Evolutionary conservation across 2,329 filamentous ascomycete genomes (phyloP).

Genomic region (Huntiella moniliformis): DNA sequence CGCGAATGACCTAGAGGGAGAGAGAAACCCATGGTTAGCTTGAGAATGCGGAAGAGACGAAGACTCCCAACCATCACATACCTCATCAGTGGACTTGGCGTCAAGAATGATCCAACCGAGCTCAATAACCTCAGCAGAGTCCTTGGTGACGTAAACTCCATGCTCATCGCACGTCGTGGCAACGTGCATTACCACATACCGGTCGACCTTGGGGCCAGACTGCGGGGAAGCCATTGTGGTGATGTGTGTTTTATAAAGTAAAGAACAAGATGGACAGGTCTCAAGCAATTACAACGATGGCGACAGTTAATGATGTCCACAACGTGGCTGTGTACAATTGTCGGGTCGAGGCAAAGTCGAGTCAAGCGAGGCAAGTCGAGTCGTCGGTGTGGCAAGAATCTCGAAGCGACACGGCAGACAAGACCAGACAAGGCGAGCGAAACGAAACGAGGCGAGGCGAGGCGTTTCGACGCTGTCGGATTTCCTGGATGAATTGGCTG

Average conservation of each 20-base stretch:
- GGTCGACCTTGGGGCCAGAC: conserved; percentile 58
- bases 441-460: no score
- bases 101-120: conserved; percentile 94
- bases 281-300: background rate
- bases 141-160: conserved; percentile 97
- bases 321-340: no score
- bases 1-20: conserved; percentile 62
- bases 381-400: no score
- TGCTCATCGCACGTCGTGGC: conserved; percentile 98
- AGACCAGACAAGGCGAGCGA: no score
- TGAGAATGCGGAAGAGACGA: background rate
- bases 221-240: conserved; percentile 22
- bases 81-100: conserved; percentile 81
- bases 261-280: background rate
- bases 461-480: no score
- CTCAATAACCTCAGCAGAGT: conserved; percentile 98
- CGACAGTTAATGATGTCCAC: no score
- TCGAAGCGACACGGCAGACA: no score
- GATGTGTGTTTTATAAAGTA: background rate
- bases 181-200: conserved; percentile 95
- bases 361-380: no score
- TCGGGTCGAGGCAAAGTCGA: no score
- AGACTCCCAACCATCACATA: conserved; percentile 25
- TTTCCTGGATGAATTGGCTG: no score
- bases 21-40: background rate